Percentiles rank a stretch among this genome's conserved stretches.
These are phyloP conservation scores for Syncephalastrum contaminatum DNA, from an alignment of 371 early-diverging fungal species.

Conservation along the genomic window DNA sequence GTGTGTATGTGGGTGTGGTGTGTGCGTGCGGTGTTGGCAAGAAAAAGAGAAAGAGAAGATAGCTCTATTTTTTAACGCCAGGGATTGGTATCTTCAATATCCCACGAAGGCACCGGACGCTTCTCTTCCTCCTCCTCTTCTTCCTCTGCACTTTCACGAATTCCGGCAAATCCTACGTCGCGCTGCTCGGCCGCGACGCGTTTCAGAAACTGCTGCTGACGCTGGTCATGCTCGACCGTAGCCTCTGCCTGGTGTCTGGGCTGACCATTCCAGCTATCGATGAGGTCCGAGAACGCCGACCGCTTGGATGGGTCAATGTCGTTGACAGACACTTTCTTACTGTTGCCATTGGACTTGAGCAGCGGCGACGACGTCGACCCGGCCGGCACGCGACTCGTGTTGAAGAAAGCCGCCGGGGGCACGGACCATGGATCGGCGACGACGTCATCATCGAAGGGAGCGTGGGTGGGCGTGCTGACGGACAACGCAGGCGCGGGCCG, in stretches of 20 bases:
- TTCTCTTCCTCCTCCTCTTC: conserved; percentile 4
- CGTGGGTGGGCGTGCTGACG: conserved; percentile 17
- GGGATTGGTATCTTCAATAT: conserved; percentile 13
- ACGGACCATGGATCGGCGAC: conserved; percentile 13
- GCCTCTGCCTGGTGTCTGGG: conserved; percentile 2
- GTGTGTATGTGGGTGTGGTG: background rate
- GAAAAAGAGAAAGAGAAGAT: background rate
- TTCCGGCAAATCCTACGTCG: conserved; percentile 48
- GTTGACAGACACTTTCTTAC: conserved; percentile 2
- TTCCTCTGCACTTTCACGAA: conserved; percentile 13
- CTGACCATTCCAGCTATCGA: conserved; percentile 40
- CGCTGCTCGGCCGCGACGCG: conserved; percentile 37
- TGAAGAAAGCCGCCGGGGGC: background rate
- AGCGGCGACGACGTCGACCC: conserved; percentile 14
- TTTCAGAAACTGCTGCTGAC: conserved; percentile 21
- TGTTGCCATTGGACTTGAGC: conserved; percentile 3
- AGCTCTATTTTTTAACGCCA: conserved; percentile 8
- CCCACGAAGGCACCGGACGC: conserved; percentile 1
- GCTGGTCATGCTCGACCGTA: conserved; percentile 17
- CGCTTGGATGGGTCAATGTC: conserved; percentile 41
- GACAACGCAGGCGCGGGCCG: conserved; percentile 17
- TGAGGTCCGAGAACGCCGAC: conserved; percentile 46
- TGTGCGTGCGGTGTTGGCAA: background rate
- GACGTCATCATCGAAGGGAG: conserved; percentile 7
- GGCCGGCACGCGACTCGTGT: background rate